Evolutionary conservation across 768 basidiomycete species (phyloP).

Genomic region (Russula compacta): DNA sequence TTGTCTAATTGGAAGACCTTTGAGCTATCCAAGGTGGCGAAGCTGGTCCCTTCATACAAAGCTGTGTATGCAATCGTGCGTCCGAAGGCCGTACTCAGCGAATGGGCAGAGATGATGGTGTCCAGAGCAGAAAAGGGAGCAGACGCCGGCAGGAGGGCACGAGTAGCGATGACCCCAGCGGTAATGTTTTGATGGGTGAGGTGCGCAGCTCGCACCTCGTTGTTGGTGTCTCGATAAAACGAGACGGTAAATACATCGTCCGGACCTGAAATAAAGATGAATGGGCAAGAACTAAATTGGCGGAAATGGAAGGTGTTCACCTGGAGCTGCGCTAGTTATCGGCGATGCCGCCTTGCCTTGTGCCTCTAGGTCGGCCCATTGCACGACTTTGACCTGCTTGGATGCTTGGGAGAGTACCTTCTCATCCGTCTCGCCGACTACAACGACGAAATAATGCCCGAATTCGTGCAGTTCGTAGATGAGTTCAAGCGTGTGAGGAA

Average conservation of each 20-base stretch:
- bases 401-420: slow-evolving; percentile 40
- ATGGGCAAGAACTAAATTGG: not conserved
- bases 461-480: slow-evolving; percentile 51
- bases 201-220: slow-evolving; percentile 50
- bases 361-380: slow-evolving; percentile 64
- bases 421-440: slow-evolving; percentile 55
- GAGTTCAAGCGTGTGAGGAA: slow-evolving; percentile 62
- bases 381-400: slow-evolving; percentile 46
- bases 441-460: slow-evolving; percentile 48
- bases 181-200: slow-evolving; percentile 82
- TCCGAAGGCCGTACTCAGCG: slow-evolving; percentile 69
- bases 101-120: slow-evolving; percentile 66
- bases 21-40: slow-evolving; percentile 54
- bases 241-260: slow-evolving; percentile 59
- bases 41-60: slow-evolving; percentile 64
- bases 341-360: slow-evolving; percentile 46
- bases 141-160: slow-evolving; percentile 66
- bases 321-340: slow-evolving; percentile 36
- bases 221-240: slow-evolving; percentile 46
- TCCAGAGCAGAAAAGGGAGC: slow-evolving; percentile 62
- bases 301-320: slow-evolving; percentile 32
- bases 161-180: slow-evolving; percentile 76
- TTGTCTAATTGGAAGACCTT: slow-evolving; percentile 40
- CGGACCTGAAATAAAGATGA: slow-evolving; percentile 34
- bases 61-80: slow-evolving; percentile 73